phyloP scores from a whole-genome alignment of 192 early-diverging fungal genomes.

The Backusella australiensis region DNA sequence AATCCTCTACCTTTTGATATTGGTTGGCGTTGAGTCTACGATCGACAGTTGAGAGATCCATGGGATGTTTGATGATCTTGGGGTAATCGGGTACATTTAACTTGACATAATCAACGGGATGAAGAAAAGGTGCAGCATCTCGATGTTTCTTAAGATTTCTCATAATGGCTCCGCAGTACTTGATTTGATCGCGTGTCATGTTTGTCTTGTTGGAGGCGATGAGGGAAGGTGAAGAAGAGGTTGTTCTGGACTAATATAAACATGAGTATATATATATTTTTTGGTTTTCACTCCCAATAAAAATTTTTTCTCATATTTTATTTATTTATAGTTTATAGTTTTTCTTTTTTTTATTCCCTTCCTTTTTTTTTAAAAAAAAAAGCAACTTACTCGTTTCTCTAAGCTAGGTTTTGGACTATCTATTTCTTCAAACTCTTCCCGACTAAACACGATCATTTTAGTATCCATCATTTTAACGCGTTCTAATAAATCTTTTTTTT shows the following conservation, averaged over 20 bases:
- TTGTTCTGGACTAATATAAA: not conserved
- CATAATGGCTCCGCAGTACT: constrained; percentile 72
- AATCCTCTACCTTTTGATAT: constrained; percentile 63
- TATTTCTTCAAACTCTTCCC: not conserved
- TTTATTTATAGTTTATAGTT: constrained; percentile 1
- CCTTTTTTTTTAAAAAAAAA: not conserved
- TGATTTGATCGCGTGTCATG: constrained; percentile 77
- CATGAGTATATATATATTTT: not conserved
- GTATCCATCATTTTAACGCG: not conserved
- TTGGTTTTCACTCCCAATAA: not conserved
- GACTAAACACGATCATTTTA: not conserved
- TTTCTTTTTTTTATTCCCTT: not conserved
- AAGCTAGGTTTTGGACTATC: not conserved
- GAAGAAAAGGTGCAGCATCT: constrained; percentile 76
- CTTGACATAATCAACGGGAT: constrained; percentile 68
- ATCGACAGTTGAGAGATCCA: constrained; percentile 74
- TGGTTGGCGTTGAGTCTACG: constrained; percentile 55
- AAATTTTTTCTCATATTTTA: not conserved
- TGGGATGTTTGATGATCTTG: constrained; percentile 64
- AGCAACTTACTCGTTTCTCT: not conserved
- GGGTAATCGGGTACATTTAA: constrained; percentile 76
- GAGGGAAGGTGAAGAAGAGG: constrained; percentile 4
- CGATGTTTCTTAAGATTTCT: constrained; percentile 70
- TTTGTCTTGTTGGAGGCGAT: constrained; percentile 25
- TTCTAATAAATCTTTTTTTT: not conserved